These are phyloP conservation scores for Phyllachora maydis DNA, from an alignment of 2,329 filamentous ascomycete genomes.

Conservation along the genomic window DNA sequence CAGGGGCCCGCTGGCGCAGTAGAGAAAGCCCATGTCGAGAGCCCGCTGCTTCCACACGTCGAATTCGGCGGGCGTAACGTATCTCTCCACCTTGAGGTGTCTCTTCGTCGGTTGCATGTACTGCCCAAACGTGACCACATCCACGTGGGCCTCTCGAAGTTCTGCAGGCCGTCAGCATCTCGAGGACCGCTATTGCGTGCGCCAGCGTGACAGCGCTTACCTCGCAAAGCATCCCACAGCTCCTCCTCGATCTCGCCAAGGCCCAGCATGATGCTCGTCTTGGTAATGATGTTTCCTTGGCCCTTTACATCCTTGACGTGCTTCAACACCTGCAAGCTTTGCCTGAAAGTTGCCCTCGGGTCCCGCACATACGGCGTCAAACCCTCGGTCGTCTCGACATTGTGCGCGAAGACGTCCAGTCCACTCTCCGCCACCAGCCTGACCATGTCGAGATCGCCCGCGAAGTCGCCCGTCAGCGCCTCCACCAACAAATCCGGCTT, in stretches of 20 bases:
- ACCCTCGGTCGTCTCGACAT: conserved; percentile 84
- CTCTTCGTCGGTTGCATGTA: conserved; percentile 99
- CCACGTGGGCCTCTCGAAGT: conserved; percentile 60
- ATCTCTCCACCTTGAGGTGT: conserved; percentile 92
- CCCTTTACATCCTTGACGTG: conserved; percentile 59
- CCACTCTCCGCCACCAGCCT: conserved; percentile 67
- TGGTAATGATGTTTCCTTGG: conserved; percentile 66
- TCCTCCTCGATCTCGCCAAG: conserved; percentile 82
- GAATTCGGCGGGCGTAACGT: conserved; percentile 79
- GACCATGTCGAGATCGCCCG: conserved; percentile 74
- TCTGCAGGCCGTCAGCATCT: conserved; percentile 32
- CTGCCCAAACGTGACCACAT: conserved; percentile 97
- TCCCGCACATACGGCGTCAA: conserved; percentile 83
- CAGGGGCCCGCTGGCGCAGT: conserved; percentile 82
- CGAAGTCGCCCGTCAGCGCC: conserved; percentile 72
- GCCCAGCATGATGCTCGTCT: conserved; percentile 94
- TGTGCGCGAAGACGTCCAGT: conserved; percentile 91
- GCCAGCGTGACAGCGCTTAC: conserved; percentile 16
- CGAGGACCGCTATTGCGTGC: no score
- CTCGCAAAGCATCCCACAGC: conserved; percentile 55
- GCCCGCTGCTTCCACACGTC: conserved; percentile 81
- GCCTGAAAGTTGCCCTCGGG: conserved; percentile 70
- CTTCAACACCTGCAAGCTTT: conserved; percentile 61
- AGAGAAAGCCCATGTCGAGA: conserved; percentile 88
- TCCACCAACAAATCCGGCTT: conserved; percentile 60